These are phyloP conservation scores for Sutorius eximius DNA, from an alignment of 1,284 basidiomycete genomes.

Conservation along the genomic window DNA sequence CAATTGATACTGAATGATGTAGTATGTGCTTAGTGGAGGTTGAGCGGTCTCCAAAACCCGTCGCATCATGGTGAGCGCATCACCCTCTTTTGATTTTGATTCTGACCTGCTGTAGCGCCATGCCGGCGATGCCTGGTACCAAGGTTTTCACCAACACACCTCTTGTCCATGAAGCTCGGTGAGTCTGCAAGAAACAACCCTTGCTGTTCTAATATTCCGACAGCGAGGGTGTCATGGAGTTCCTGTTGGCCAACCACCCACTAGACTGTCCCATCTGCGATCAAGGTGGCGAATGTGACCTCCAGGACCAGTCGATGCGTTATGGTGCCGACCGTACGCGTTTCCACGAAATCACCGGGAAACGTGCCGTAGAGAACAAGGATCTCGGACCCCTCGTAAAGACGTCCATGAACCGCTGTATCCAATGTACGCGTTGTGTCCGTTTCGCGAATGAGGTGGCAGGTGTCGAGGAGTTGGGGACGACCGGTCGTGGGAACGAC, in stretches of 20 bases:
- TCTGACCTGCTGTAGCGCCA: constrained; percentile 59
- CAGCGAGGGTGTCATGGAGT: constrained; percentile 98
- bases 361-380: constrained; percentile 98
- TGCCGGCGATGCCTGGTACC: constrained; percentile 97
- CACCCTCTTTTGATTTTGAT: constrained; percentile 24
- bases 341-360: constrained; percentile 98
- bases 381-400: constrained; percentile 98
- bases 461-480: constrained; percentile 96
- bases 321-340: constrained; percentile 97
- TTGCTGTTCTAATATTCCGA: constrained; percentile 17
- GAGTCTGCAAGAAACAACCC: constrained; percentile 21
- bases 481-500: constrained; percentile 96
- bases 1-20: constrained; percentile 12
- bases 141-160: constrained; percentile 97
- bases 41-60: constrained; percentile 91
- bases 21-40: constrained; percentile 98
- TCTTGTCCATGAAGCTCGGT: constrained; percentile 93
- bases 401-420: constrained; percentile 99
- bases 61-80: constrained; percentile 72
- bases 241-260: constrained; percentile 95
- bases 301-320: constrained; percentile 99
- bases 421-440: constrained; percentile 99
- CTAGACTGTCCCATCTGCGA: constrained; percentile 99
- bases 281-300: constrained; percentile 97
- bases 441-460: constrained; percentile 99